These are phyloP conservation scores for Opeltia flavorubescens DNA, from an alignment of 495 filamentous ascomycete genomes.

Conservation along the genomic window DNA sequence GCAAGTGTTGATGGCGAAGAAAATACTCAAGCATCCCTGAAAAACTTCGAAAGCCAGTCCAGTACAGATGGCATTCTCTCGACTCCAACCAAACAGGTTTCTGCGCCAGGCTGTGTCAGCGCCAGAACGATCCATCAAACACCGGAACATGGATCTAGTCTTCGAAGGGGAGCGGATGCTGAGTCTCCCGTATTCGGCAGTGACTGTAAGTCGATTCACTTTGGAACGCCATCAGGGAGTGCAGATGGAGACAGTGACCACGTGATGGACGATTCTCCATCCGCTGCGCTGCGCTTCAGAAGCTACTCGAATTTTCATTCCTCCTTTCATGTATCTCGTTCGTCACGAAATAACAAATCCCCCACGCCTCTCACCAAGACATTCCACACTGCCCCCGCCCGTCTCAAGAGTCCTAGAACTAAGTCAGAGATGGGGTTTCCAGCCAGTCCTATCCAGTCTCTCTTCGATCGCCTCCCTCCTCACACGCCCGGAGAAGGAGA, in stretches of 20 bases:
- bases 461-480: conserved; percentile 44
- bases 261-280: conserved; percentile 24
- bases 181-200: conserved; percentile 4
- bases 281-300: conserved; percentile 18
- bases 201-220: conserved; percentile 22
- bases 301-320: conserved; percentile 15
- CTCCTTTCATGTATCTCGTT: conserved; percentile 26
- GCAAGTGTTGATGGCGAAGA: conserved; percentile 69
- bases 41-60: conserved; percentile 41
- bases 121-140: not conserved
- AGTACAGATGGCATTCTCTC: conserved; percentile 62
- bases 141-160: not conserved
- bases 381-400: conserved; percentile 18
- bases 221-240: conserved; percentile 13
- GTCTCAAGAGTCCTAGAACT: conserved; percentile 23
- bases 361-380: conserved; percentile 23
- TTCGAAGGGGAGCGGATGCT: not conserved
- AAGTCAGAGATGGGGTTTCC: conserved; percentile 28
- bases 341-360: conserved; percentile 18
- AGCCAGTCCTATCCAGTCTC: conserved; percentile 38
- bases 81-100: conserved; percentile 75
- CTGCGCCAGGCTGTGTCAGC: conserved; percentile 22
- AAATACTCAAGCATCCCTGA: conserved; percentile 41
- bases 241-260: conserved; percentile 18
- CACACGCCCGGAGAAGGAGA: conserved; percentile 66